Base-by-base conservation (phyloP, 225 moss, liverwort and hornwort species). In the Pleurozium schreberi region DNA sequence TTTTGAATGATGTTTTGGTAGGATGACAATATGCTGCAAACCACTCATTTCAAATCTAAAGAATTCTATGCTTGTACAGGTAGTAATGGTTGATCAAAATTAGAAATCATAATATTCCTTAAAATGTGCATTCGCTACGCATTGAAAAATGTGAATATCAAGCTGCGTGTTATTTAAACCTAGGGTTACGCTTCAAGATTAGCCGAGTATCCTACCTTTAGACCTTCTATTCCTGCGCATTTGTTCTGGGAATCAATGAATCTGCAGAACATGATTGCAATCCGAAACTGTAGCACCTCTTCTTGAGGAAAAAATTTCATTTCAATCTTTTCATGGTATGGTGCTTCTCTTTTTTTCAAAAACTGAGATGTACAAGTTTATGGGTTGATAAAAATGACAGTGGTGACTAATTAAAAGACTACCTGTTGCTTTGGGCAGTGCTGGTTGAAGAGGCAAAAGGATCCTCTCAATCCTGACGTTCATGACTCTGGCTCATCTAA, bases 371-470 rank as follows among this genome's bases (percentile, higher is more conserved):
- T 9, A 33, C 34, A 81, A 59, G 25, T 79, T 27, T 40, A 40
- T 27, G 3, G 79, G 12, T 40, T 58, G 40, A 58, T 11, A 28
- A 58, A 80, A 40, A 4, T 58, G 58, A 40, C n/a, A 63, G 40
- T 42, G 62, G 40, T 58, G 31, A 58, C 40, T 85, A 53, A 84
- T 55, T 10, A 36, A 55, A n/a, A 59, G 47, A 57, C 10, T 38
- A 57, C 28, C 6, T 88, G 84, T 71, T 86, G 80, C 26, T 55
- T 89, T 87, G 6, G 61, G 86, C 94, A 98, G 98, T 98, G 98
- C 88, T 98, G 98, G 98, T 90, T 98, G 88, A 98, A 98, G 95
- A 90, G 86, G 59, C 98, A 98, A 91, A 93, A 94, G 36, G 95
- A 98, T 84, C 94, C 94, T 82, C 90, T 98, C 12, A 88, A 85